Evolutionary conservation across 768 basidiomycete genomes (phyloP).

Genomic region (Naganishia friedmannii): DNA sequence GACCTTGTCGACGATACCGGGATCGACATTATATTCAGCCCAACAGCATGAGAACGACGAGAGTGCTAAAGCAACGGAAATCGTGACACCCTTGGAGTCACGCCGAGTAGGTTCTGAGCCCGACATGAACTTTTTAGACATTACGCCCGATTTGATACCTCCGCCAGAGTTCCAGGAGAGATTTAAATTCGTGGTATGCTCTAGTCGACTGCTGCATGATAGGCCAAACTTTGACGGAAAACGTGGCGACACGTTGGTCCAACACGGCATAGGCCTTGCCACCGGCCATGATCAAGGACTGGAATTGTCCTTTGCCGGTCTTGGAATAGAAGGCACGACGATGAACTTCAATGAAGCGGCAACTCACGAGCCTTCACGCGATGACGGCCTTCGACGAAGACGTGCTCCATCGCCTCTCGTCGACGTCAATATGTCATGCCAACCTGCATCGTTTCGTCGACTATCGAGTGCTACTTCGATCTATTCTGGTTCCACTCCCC

Average conservation of each 20-base stretch:
- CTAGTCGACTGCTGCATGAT: constrained; percentile 44
- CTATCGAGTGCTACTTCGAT: not conserved
- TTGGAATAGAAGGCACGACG: not conserved
- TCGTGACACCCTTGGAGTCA: constrained; percentile 6
- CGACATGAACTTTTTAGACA: not conserved
- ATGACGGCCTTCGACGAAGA: constrained; percentile 5
- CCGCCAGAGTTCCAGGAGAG: constrained; percentile 41
- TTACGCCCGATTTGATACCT: not conserved
- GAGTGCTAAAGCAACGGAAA: not conserved
- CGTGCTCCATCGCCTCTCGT: not conserved
- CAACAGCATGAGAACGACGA: not conserved
- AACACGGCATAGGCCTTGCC: not conserved
- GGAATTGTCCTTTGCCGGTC: not conserved
- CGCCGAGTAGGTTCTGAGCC: constrained; percentile 4
- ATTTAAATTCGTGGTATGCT: constrained; percentile 49
- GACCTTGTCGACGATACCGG: not conserved
- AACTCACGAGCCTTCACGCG: not conserved
- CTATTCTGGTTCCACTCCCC: not conserved
- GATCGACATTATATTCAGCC: not conserved
- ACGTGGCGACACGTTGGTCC: not conserved
- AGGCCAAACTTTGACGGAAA: constrained; percentile 26
- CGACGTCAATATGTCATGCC: not conserved
- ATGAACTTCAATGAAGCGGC: not conserved
- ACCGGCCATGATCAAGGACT: not conserved
- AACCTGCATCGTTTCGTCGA: constrained; percentile 14